Base-by-base conservation (phyloP, 2,329 filamentous ascomycete species). In the Talaromyces atroroseus region DNA sequence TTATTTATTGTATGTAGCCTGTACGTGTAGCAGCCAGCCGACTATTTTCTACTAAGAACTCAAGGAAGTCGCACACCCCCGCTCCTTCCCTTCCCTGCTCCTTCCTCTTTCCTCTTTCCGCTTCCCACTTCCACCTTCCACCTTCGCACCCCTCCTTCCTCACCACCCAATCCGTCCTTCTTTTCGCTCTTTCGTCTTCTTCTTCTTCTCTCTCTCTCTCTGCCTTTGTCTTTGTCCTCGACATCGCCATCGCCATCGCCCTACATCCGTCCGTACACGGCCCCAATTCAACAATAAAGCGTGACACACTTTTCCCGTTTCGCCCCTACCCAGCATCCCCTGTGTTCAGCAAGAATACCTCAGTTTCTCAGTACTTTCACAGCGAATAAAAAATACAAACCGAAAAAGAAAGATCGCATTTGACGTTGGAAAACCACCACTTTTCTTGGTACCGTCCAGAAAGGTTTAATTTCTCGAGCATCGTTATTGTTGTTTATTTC, bases 321-420 rank as follows among this genome's bases (percentile, higher is more conserved):
- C 36, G 49, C 42, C 50, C 50, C 50, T 47, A 46, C 40, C 42
- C 51, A 53, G 45, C 51, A 44, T 53, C 51, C 51, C 51, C 51
- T 53, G 42, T 47, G 34, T 38, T 36, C 51, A 47, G n/a, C 42
- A 34, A 42, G n/a, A 11, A 40, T 42, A 42, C 40, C 6, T 42
- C 36, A 20, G n/a, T 42, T n/a, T 12, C 20, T 42, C n/a, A 44
- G 18, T 18, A 7, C 40, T 21, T 23, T 21, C 16, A 23, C 40
- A 44, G 18, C 40, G 34, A 38, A 18, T 2, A 40, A 40, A 23
- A 44, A 12, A 8, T 23, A 18, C 18, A 18, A 44, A 11, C 20
- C 14, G 12, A 36, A 36, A 16, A 14, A 36, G 8, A 29, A 10
- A 8, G 18, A 42, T 6, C 14, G 23, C 11, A 44, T 23, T 21